Evolutionary conservation across 768 basidiomycete species (phyloP).

Genomic region (Wakefieldia striispora): DNA sequence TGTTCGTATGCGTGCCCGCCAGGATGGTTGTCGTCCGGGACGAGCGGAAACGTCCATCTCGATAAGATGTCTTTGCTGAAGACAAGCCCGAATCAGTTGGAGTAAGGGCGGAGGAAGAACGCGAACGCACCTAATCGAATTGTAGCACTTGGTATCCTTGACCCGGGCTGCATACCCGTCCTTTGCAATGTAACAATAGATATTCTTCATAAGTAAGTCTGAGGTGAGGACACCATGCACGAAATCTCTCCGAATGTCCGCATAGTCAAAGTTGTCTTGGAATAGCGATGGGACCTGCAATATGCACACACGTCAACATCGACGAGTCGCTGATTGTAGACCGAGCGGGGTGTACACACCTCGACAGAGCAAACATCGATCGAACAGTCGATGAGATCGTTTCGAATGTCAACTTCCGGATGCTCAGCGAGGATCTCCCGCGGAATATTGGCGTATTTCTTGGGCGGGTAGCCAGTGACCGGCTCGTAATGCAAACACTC

Average conservation of each 20-base stretch:
- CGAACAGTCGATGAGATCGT: conserved; percentile 84
- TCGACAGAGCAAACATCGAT: conserved; percentile 96
- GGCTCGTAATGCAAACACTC: conserved; percentile 87
- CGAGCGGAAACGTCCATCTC: conserved; percentile 93
- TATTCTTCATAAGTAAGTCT: conserved; percentile 92
- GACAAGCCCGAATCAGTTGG: neutral
- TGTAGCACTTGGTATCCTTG: conserved; percentile 89
- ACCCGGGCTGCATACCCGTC: conserved; percentile 93
- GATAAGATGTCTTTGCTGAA: conserved; percentile 87
- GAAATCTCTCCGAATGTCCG: conserved; percentile 88
- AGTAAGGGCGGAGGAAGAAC: neutral
- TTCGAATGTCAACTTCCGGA: conserved; percentile 80
- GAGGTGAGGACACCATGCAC: conserved; percentile 93
- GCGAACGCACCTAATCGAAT: conserved; percentile 70
- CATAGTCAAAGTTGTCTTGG: conserved; percentile 98
- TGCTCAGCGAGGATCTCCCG: conserved; percentile 70
- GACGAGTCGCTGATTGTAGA: neutral
- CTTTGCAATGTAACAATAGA: conserved; percentile 85
- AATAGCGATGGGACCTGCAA: conserved; percentile 88
- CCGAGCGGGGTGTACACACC: conserved; percentile 39
- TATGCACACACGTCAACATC: neutral
- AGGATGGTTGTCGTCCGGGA: conserved; percentile 92
- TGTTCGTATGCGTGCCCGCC: conserved; percentile 82
- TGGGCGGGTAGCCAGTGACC: conserved; percentile 65
- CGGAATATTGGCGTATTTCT: conserved; percentile 63